These are phyloP conservation scores for Botrytis fragariae DNA, from an alignment of 2,329 filamentous ascomycete species.

Conservation along the genomic window DNA sequence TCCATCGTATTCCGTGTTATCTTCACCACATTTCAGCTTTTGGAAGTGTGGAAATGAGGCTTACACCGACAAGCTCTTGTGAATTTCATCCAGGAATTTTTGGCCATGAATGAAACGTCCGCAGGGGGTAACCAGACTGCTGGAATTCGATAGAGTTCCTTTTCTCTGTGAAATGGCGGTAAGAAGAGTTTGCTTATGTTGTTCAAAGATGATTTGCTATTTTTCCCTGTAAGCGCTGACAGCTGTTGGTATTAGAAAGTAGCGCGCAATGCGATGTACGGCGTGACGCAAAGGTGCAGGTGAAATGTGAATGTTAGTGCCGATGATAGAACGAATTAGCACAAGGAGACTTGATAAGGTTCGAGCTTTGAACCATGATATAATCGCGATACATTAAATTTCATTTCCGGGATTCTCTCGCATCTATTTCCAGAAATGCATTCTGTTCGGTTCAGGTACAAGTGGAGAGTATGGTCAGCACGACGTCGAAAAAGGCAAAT, in stretches of 20 bases:
- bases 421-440: neutral
- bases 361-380: neutral
- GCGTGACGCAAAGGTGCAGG: constrained; percentile 7
- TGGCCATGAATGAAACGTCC: neutral
- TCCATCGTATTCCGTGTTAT: neutral
- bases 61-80: constrained; percentile 5
- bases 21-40: constrained; percentile 5
- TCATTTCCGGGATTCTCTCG: neutral
- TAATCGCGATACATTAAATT: neutral
- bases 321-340: neutral
- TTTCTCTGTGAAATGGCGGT: neutral
- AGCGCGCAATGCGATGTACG: neutral
- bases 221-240: neutral
- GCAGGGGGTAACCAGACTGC: constrained; percentile 5
- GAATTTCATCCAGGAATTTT: neutral
- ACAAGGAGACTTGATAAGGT: neutral
- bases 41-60: constrained; percentile 3
- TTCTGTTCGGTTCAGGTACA: neutral
- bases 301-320: neutral
- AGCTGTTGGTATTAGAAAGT: neutral
- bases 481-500: neutral
- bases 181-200: neutral
- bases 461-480: neutral
- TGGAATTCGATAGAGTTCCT: neutral
- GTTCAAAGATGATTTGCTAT: neutral